Percentiles rank a stretch among this genome's conserved stretches.
These are phyloP conservation scores for Acanthamoeba sp. DNA, from an alignment of 208 protist genomes.

Conservation along the genomic window DNA sequence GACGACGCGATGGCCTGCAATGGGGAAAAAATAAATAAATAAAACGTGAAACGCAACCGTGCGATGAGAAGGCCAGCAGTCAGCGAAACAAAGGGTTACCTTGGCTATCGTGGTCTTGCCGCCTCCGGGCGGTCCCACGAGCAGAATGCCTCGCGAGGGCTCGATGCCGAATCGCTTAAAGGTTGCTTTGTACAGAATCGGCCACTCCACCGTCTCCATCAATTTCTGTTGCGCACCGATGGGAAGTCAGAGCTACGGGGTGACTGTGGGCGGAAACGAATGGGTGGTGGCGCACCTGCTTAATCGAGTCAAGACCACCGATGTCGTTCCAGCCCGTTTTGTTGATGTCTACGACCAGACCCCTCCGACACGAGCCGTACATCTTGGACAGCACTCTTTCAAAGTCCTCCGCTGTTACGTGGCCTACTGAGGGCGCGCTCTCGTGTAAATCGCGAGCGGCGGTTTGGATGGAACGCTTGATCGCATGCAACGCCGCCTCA, in stretches of 20 bases:
- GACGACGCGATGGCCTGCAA: constrained; percentile 77
- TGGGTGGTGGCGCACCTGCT: constrained; percentile 46
- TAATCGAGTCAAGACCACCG: constrained; percentile 82
- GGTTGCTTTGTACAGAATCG: constrained; percentile 74
- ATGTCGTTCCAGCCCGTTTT: constrained; percentile 83
- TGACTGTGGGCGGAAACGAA: no score
- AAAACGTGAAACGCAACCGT: neutral
- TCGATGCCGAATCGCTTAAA: constrained; percentile 79
- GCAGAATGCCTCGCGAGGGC: constrained; percentile 93
- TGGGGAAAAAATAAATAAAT: neutral
- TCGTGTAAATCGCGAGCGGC: no score
- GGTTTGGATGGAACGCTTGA: constrained; percentile 48
- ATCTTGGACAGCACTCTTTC: neutral
- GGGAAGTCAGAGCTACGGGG: neutral
- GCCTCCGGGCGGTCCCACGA: constrained; percentile 97
- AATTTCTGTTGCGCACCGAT: constrained; percentile 31
- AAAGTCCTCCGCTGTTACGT: constrained; percentile 44
- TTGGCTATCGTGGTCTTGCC: constrained; percentile 91
- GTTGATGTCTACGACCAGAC: constrained; percentile 18
- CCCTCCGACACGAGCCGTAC: constrained; percentile 29
- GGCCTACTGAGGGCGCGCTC: neutral
- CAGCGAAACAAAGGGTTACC: neutral
- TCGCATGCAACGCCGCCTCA: constrained; percentile 77
- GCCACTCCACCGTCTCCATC: constrained; percentile 85
- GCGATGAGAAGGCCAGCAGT: neutral